phyloP scores from a whole-genome alignment of 768 basidiomycete genomes.

The Candolleomyces aberdarensis region DNA sequence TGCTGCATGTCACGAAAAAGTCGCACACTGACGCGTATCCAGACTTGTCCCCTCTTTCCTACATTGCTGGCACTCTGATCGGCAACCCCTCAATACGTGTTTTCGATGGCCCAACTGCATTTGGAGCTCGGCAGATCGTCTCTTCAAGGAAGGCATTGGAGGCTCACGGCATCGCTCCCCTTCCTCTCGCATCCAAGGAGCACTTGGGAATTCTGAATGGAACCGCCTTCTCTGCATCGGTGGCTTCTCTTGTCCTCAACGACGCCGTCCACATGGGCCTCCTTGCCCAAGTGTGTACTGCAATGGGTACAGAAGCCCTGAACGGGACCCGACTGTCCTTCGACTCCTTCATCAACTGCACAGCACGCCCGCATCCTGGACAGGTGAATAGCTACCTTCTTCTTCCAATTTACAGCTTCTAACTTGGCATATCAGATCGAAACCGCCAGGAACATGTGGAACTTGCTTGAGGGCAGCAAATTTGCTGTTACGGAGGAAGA shows the following conservation, averaged over 20 bases:
- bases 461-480: slow-evolving; percentile 63
- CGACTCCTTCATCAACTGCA: slow-evolving; percentile 74
- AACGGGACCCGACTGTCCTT: slow-evolving; percentile 69
- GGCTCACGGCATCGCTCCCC: slow-evolving; percentile 57
- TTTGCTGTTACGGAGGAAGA: slow-evolving; percentile 67
- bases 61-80: slow-evolving; percentile 76
- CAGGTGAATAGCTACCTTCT: slow-evolving; percentile 39
- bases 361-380: slow-evolving; percentile 79
- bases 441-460: slow-evolving; percentile 64
- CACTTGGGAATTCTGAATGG: slow-evolving; percentile 83
- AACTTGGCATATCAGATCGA: slow-evolving; percentile 46
- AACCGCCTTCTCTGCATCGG: slow-evolving; percentile 79
- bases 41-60: slow-evolving; percentile 80
- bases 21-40: background rate
- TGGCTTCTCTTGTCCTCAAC: slow-evolving; percentile 70
- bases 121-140: slow-evolving; percentile 47
- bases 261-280: slow-evolving; percentile 68
- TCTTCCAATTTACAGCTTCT: background rate
- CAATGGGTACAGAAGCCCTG: slow-evolving; percentile 82
- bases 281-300: slow-evolving; percentile 71
- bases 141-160: slow-evolving; percentile 56
- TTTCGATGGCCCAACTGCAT: slow-evolving; percentile 51
- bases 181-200: slow-evolving; percentile 71
- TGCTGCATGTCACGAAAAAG: background rate
- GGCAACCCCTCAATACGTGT: slow-evolving; percentile 80